Percentiles rank a stretch among this genome's conserved stretches.
These are phyloP conservation scores for Starmerella apicola DNA, from an alignment of 805 yeast species.

Conservation along the genomic window DNA sequence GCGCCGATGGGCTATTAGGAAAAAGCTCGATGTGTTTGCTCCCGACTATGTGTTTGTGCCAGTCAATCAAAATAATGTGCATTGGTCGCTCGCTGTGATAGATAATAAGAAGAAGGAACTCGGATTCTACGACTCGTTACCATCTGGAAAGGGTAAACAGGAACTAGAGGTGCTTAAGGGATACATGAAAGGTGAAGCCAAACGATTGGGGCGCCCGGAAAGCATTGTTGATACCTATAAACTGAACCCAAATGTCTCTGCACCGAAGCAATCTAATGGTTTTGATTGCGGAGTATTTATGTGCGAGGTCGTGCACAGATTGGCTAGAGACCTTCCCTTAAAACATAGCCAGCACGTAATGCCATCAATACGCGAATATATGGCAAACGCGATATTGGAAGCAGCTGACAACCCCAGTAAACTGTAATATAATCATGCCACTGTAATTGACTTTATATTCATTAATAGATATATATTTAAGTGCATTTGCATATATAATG, in stretches of 20 bases:
- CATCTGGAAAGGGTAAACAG: conserved; percentile 24
- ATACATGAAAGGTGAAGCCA: conserved; percentile 59
- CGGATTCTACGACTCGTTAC: conserved; percentile 66
- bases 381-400: conserved; percentile 35
- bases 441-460: not conserved
- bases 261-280: conserved; percentile 85
- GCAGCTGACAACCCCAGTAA: too few relatives aligned
- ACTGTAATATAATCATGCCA: too few relatives aligned
- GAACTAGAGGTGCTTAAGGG: conserved; percentile 38
- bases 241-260: conserved; percentile 23
- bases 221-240: conserved; percentile 25
- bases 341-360: conserved; percentile 58
- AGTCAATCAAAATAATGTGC: conserved; percentile 68
- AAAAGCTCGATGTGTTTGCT: conserved; percentile 51
- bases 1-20: conserved; percentile 69
- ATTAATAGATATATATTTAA: too few relatives aligned
- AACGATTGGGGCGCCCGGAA: conserved; percentile 31
- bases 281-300: conserved; percentile 92
- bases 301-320: conserved; percentile 58
- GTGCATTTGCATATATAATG: too few relatives aligned
- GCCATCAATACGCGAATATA: conserved; percentile 48
- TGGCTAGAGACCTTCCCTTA: conserved; percentile 41
- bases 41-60: conserved; percentile 67
- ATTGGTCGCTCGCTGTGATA: conserved; percentile 83
- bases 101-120: conserved; percentile 50